phyloP scores from a whole-genome alignment of 2,329 filamentous ascomycete genomes.

The Coniella vitis region DNA sequence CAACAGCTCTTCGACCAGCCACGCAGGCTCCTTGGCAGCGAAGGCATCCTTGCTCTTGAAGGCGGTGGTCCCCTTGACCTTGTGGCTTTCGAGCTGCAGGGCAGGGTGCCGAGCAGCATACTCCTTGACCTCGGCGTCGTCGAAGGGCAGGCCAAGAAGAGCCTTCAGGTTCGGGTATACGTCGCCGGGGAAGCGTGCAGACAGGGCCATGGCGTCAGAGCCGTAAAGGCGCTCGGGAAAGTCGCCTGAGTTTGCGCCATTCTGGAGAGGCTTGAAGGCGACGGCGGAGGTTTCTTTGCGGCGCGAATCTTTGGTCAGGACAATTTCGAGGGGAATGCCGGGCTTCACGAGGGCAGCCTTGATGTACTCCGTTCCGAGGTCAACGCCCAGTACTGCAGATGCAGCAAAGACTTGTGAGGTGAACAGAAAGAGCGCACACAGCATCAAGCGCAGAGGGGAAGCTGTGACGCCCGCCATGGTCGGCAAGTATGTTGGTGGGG shows the following conservation, averaged over 20 bases:
- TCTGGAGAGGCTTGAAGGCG: slow-evolving; percentile 81
- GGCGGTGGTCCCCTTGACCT: slow-evolving; percentile 62
- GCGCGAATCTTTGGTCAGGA: slow-evolving; percentile 94
- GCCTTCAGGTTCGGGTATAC: slow-evolving; percentile 93
- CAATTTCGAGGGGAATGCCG: slow-evolving; percentile 93
- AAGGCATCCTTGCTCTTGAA: slow-evolving; percentile 70
- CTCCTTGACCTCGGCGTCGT: slow-evolving; percentile 54
- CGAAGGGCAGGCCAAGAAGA: slow-evolving; percentile 67
- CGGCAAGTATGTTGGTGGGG: slow-evolving; percentile 19
- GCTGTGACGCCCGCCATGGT: slow-evolving; percentile 31
- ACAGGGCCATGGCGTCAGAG: slow-evolving; percentile 80
- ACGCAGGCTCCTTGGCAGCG: slow-evolving; percentile 52
- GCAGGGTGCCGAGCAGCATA: slow-evolving; percentile 75
- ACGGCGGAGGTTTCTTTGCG: slow-evolving; percentile 90
- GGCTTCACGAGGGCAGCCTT: slow-evolving; percentile 95
- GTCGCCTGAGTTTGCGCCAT: slow-evolving; percentile 52
- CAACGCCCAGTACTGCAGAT: slow-evolving; percentile 80
- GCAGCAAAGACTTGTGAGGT: slow-evolving; percentile 44
- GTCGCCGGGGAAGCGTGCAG: slow-evolving; percentile 82
- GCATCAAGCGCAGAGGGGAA: slow-evolving; percentile 30
- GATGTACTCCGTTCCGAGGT: slow-evolving; percentile 93
- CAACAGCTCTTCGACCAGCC: slow-evolving; percentile 85
- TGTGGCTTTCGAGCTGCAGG: slow-evolving; percentile 57
- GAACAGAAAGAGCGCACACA: slow-evolving; percentile 36
- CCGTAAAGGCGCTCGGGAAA: slow-evolving; percentile 91